Evolutionary conservation across 768 basidiomycete species (phyloP), one percentile per base, ranked within the genome.

Genomic region (Xerocomus spinulosus): DNA sequence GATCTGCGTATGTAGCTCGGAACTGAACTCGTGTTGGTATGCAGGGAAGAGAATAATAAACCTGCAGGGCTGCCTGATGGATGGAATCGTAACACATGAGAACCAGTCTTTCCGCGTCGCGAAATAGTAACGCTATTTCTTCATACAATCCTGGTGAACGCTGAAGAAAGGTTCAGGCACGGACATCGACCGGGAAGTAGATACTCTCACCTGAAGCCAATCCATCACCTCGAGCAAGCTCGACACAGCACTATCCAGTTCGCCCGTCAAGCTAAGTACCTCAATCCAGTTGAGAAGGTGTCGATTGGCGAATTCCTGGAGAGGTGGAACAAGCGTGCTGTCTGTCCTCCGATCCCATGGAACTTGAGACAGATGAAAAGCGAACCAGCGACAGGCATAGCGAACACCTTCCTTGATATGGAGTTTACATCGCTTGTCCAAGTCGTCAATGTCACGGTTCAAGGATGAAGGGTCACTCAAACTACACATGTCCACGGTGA

Each of bases 381-480:
- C 20, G 25, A 58, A 58, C 52, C 55, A 54, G 20, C 57, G 57
- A 23, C 56, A 58, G 33, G 57, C 56, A 25, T 58, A 58, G 15
- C 49, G 49, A 26, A 58, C 42, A 3, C 52, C 56, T 14, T 49
- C 52, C 32, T 49, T 50, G 4, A 58, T 50, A 20, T 25, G 34
- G n/a, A 37, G 21, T 28, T 49, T 54, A 49, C 56, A 44, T 28
- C 43, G 44, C 26, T 51, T 34, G 23, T 42, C 36, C 20, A 58
- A n/a, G 38, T 58, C 26, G 28, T 44, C 49, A 10, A 58, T 21
- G 12, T 58, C 57, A 17, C 36, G 36, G 25, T 58, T 58, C 2
- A 54, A 6, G 24, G 23, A 34, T 3, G 44, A 55, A 9, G 53
- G 30, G n/a, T 58, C 50, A 3, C 48, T 39, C 12, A 58, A 20